A percentile compares a stretch with the other conserved stretches of the same genome.
These are phyloP conservation scores for Backusella sp. DNA, from an alignment of 192 early-diverging fungal species.

Conservation along the genomic window DNA sequence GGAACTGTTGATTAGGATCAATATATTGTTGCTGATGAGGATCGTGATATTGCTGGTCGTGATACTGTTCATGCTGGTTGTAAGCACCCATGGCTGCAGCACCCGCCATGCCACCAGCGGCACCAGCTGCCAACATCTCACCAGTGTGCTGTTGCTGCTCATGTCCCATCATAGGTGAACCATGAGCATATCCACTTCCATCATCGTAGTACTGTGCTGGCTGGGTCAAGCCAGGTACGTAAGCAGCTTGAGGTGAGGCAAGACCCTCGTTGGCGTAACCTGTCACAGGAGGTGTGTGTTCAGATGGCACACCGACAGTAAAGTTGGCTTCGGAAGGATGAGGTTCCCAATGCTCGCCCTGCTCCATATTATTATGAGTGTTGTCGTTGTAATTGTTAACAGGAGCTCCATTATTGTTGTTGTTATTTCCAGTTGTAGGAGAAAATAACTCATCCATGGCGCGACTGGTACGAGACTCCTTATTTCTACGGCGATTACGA, in stretches of 20 bases:
- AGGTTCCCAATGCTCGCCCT: background rate
- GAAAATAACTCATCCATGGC: constrained; percentile 12
- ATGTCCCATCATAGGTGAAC: constrained; percentile 2
- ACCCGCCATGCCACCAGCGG: background rate
- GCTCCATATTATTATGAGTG: background rate
- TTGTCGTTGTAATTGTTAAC: background rate
- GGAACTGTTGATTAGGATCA: background rate
- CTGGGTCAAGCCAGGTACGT: background rate
- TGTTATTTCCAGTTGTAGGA: background rate
- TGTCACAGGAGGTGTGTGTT: background rate
- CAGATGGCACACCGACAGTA: background rate
- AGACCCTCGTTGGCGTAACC: background rate
- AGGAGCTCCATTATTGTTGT: background rate
- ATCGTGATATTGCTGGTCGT: background rate
- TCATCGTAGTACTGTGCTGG: constrained; percentile 10
- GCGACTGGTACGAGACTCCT: constrained; percentile 14
- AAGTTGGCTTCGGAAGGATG: constrained; percentile 8
- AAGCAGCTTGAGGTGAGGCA: background rate
- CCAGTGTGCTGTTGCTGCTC: background rate
- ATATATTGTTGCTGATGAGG: background rate
- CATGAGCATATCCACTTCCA: background rate
- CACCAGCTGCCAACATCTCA: background rate
- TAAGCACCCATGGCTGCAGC: background rate
- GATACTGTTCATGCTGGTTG: constrained; percentile 8
- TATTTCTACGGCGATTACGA: constrained; percentile 14